Base-by-base conservation (phyloP, 257 asterid genomes). In the Misopates orontium region DNA sequence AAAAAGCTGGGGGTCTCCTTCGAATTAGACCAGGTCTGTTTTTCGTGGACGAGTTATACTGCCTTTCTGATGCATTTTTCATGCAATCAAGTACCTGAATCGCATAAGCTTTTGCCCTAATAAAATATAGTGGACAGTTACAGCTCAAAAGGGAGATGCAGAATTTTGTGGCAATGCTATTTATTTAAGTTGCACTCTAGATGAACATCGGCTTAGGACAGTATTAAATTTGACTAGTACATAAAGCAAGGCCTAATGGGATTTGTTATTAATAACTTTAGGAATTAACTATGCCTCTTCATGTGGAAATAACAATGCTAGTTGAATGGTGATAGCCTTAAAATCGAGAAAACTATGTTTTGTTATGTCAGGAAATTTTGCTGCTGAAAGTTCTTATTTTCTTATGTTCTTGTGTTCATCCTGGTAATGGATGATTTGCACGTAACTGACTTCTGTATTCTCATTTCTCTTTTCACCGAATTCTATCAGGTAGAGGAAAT, bases 1-100 rank as follows among this genome's bases (percentile, higher is more conserved):
- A 82, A 86, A 87, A 85, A 87, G 76, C 75, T 94, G 40, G 97
- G 99, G 1, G 96, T 85, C 64, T 78, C 89, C 22, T 90, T 83
- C 78, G 95, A 90, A 28, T 71, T 82, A 66, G 91, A 83, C 22
- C 76, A 88, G 96, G 97, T 83, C 62, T 67, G 75, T 56, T 59
- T 51, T 71, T 21, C 41, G 36, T 51, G 39, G 41, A 71, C 31
- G 49, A 20, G 12, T 59, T 25, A 22, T 53, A 12, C 40, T 25
- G 45, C 56, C 13, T 56, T 56, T 48, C 49, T 39, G 51, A 53
- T 56, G 69, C 21, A 4, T 48, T 51, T 19, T 21, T 42, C 17
- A 1, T 6, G 39, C 60, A 53, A 64, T 66, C 60, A 49, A 10
- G 49, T 61, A n/a, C 25, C 59, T 55, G 48, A 36, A 60, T 51